Conservation (phyloP, 1,284 basidiomycete species). For the Tilletia walkeri region DNA sequence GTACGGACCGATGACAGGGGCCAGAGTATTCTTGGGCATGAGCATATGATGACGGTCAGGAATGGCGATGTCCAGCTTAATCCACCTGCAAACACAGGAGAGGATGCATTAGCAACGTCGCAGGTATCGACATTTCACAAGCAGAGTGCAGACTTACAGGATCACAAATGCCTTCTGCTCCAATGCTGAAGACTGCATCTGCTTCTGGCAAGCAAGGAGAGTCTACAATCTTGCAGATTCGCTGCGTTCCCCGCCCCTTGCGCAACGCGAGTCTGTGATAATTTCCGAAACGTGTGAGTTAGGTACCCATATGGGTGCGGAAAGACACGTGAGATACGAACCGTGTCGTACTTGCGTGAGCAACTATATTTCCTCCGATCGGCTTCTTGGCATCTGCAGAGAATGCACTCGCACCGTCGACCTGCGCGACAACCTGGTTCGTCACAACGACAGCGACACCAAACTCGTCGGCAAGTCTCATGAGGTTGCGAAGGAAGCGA, state of each 20-base stretch:
- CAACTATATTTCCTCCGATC: slow-evolving; percentile 62
- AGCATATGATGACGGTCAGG: background rate
- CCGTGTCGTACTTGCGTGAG: slow-evolving; percentile 55
- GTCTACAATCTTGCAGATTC: slow-evolving; percentile 95
- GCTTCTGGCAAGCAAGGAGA: slow-evolving; percentile 96
- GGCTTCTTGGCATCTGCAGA: slow-evolving; percentile 82
- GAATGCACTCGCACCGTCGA: slow-evolving; percentile 87
- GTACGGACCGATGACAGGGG: background rate
- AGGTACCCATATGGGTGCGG: background rate
- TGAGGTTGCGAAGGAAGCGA: slow-evolving; percentile 87
- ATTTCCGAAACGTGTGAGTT: slow-evolving; percentile 1
- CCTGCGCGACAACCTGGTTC: slow-evolving; percentile 98
- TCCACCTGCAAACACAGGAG: background rate
- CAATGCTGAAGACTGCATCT: slow-evolving; percentile 90
- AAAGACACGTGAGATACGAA: slow-evolving; percentile 16
- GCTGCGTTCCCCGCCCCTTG: slow-evolving; percentile 87
- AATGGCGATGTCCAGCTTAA: background rate
- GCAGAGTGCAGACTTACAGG: slow-evolving; percentile 28
- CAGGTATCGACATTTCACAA: background rate
- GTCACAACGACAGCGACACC: slow-evolving; percentile 96
- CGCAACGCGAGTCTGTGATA: slow-evolving; percentile 66
- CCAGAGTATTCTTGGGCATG: background rate
- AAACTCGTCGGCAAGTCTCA: slow-evolving; percentile 90
- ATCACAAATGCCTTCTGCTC: slow-evolving; percentile 57
- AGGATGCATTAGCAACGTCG: background rate